Base-by-base conservation (phyloP, 176 grass and related monocot species). In the Paspalum notatum region DNA sequence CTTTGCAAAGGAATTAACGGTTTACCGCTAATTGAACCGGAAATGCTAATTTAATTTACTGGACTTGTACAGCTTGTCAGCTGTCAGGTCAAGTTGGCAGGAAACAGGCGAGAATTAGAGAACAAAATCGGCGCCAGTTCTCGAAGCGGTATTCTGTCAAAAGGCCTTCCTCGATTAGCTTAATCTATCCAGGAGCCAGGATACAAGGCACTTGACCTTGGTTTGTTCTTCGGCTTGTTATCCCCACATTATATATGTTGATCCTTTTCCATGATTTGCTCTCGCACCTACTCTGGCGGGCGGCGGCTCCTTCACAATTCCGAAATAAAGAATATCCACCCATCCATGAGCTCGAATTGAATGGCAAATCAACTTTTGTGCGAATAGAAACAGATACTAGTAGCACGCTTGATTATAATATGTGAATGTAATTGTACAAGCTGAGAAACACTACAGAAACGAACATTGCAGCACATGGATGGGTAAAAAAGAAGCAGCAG, bases 41-140 rank as follows among this genome's bases (percentile, higher is more conserved):
- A 55, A 85, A 40, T 85, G 32, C 4, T 71, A 65, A 12, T 71
- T 5, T 40, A 6, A 58, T 58, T 79, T 65, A 38, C 18, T 66
- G 16, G 37, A 58, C 9, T 16, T 51, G 20, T 16, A 43, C 24
- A 50, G 25, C 15, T 17, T 78, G 66, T 46, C 21, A 47, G 7
- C 40, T 32, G 61, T 63, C 43, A 12, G 44, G 59, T 66, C 15
- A 8, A 15, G 10, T 49, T 20, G 15, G 45, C 53, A 89, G 81
- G 64, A 85, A 89, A 77, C 65, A 77, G 1, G 71, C 71, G 17
- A 66, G 40, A 25, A 50, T 66, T 32, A 89, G 57, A 72, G 66
- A 85, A 81, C 78, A 73, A 73, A 67, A 78, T 18, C n/a, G 0
- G 77, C 12, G 63, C 57, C 82, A 54, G 72, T 72, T 85, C 78